Evolutionary conservation across 106 monocot genomes (phyloP).

Genomic region (Phalaenopsis aphrodite): DNA sequence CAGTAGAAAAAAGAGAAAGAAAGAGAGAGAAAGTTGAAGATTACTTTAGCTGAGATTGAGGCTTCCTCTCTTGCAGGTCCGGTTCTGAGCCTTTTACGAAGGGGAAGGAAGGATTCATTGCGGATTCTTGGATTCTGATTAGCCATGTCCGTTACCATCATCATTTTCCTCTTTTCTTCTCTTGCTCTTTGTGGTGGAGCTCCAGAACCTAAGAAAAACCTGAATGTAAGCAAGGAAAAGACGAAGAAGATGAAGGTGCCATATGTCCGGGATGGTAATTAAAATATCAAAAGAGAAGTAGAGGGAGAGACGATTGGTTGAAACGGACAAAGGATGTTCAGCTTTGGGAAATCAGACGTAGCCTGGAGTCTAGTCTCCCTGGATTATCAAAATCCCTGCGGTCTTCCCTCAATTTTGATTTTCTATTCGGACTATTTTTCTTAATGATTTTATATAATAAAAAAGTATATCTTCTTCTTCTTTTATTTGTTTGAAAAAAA

Average conservation of each 20-base stretch:
- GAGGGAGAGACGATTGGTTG: neutral
- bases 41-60: neutral
- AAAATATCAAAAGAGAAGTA: neutral
- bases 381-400: too few relatives aligned
- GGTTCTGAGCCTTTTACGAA: constrained; percentile 26
- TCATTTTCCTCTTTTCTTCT: constrained; percentile 15
- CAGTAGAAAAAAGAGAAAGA: neutral
- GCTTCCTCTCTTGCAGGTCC: neutral
- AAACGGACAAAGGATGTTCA: neutral
- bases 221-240: too few relatives aligned
- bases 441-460: too few relatives aligned
- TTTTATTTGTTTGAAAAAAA: too few relatives aligned
- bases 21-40: constrained; percentile 1
- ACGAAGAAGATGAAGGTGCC: neutral
- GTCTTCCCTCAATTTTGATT: too few relatives aligned
- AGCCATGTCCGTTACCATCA: constrained; percentile 28
- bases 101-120: constrained; percentile 14
- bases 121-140: constrained; percentile 23
- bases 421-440: too few relatives aligned
- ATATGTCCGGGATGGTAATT: too few relatives aligned
- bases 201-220: neutral
- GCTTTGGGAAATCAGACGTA: neutral
- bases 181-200: neutral
- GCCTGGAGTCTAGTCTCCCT: too few relatives aligned
- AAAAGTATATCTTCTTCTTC: too few relatives aligned